These are phyloP conservation scores for Alnus rubra DNA, from an alignment of 306 rosid genomes.

Conservation along the genomic window DNA sequence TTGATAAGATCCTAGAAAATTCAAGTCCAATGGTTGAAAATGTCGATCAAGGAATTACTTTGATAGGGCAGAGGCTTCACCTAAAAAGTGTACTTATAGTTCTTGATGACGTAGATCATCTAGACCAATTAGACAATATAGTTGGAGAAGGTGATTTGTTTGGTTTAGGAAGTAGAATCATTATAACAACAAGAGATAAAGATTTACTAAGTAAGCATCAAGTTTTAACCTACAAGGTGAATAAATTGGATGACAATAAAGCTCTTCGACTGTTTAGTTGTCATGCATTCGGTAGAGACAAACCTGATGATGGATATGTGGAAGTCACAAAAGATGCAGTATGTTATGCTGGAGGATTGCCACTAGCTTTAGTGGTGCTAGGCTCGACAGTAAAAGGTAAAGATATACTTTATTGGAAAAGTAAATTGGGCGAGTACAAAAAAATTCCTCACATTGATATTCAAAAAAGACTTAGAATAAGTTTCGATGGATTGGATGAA, in stretches of 20 bases:
- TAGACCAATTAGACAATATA: constrained; percentile 23
- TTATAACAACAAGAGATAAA: constrained; percentile 31
- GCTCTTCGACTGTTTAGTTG: constrained; percentile 31
- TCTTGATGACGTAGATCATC: constrained; percentile 24
- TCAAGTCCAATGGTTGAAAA: neutral
- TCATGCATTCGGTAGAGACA: constrained; percentile 18
- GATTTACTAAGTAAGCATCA: constrained; percentile 10
- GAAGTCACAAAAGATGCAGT: constrained; percentile 5
- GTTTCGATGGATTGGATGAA: constrained; percentile 30
- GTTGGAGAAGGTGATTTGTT: constrained; percentile 27
- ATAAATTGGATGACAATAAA: constrained; percentile 19
- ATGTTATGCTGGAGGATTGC: constrained; percentile 33
- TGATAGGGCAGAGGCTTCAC: neutral
- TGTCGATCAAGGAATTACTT: neutral
- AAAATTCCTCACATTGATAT: neutral
- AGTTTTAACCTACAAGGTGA: constrained; percentile 8
- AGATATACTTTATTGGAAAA: constrained; percentile 22
- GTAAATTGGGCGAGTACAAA: constrained; percentile 10
- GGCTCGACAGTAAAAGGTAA: constrained; percentile 23
- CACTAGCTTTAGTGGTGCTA: constrained; percentile 36
- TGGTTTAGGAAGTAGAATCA: constrained; percentile 36
- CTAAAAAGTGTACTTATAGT: neutral
- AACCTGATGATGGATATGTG: neutral
- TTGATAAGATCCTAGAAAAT: constrained; percentile 1
- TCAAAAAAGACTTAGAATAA: constrained; percentile 2